These are phyloP conservation scores for Aurantiochytrium sp. DNA, from an alignment of 108 stramenopile species.

Conservation along the genomic window DNA sequence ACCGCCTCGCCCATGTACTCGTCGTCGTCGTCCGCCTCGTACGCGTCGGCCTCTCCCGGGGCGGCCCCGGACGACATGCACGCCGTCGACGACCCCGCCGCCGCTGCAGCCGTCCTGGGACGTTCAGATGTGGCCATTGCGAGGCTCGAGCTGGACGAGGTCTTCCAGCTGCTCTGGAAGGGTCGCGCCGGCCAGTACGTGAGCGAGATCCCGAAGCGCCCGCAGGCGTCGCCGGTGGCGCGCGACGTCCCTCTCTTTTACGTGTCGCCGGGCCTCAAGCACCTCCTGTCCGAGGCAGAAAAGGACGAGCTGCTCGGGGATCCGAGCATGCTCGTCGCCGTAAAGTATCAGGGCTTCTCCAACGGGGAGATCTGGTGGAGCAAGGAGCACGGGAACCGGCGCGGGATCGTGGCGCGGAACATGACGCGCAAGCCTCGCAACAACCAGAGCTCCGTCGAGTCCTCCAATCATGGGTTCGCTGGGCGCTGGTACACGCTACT, in stretches of 20 bases:
- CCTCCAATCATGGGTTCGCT: neutral
- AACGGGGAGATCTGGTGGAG: constrained; percentile 15
- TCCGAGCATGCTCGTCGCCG: neutral
- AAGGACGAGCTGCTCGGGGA: neutral
- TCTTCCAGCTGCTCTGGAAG: neutral
- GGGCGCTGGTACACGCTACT: constrained; percentile 13
- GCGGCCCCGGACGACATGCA: no score
- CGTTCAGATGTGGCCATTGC: neutral
- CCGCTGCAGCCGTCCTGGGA: no score
- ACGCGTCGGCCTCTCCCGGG: no score
- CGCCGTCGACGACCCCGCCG: no score
- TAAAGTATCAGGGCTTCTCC: constrained; percentile 8
- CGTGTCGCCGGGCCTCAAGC: neutral
- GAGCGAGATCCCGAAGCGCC: neutral
- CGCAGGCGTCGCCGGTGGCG: neutral
- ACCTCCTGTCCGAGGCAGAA: neutral
- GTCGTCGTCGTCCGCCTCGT: no score
- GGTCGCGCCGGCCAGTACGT: neutral
- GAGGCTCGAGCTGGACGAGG: neutral
- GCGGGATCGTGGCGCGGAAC: constrained; percentile 1
- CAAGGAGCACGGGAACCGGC: neutral
- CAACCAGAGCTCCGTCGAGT: neutral
- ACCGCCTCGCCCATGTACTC: no score
- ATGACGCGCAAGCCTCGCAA: neutral
- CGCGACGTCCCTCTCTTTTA: neutral